Evolutionary conservation across 176 grass and related monocot species (phyloP).

Genomic region (Juncus effusus): DNA sequence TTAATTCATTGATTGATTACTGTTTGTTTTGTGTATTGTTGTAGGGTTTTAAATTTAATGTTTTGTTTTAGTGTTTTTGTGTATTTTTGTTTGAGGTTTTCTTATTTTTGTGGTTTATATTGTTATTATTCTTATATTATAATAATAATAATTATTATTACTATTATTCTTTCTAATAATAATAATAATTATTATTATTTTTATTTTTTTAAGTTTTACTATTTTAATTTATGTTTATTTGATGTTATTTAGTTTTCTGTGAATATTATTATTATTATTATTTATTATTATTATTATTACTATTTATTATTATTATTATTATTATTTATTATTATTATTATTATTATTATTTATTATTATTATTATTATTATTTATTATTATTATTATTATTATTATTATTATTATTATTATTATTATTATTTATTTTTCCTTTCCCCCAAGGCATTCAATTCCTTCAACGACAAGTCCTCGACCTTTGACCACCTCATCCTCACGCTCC

Average conservation of each 20-base stretch:
- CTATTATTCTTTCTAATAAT: too few species aligned
- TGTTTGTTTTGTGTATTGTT: too few species aligned
- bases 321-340: not conserved
- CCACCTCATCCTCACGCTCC: conserved; percentile 72
- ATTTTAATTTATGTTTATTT: conserved; percentile 20
- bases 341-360: not conserved
- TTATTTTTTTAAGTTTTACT: conserved; percentile 34
- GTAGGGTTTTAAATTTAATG: too few species aligned
- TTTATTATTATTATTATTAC: not conserved
- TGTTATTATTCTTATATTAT: too few species aligned
- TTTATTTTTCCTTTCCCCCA: conserved; percentile 26
- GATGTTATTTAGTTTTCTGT: conserved; percentile 5
- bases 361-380: not conserved
- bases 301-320: conserved; percentile 1
- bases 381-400: not conserved
- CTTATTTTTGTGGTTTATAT: not conserved
- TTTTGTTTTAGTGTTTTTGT: too few species aligned
- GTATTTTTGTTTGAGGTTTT: conserved; percentile 42
- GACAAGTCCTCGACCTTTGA: conserved; percentile 67
- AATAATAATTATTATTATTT: conserved; percentile 20
- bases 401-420: conserved; percentile 22
- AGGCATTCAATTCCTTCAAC: conserved; percentile 75
- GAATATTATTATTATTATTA: not conserved
- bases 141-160: too few species aligned
- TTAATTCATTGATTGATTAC: not conserved